phyloP scores from a whole-genome alignment of 2,329 filamentous ascomycete genomes.

The Aspergillus nomiae region DNA sequence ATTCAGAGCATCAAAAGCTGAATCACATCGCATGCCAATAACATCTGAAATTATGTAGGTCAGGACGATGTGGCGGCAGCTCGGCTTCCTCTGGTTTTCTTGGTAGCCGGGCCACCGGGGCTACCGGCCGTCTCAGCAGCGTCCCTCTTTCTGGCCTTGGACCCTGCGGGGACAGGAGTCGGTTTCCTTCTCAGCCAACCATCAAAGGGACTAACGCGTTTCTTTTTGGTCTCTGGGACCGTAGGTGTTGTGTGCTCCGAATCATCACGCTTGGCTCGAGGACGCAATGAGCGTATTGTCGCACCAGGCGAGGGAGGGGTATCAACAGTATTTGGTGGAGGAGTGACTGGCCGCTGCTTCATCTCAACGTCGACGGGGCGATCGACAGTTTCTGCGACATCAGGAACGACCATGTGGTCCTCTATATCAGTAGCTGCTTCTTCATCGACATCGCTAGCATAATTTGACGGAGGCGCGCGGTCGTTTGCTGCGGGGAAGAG shows the following conservation, averaged over 20 bases:
- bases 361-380: constrained; percentile 18
- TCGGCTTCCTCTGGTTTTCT: constrained; percentile 32
- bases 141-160: constrained; percentile 39
- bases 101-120: constrained; percentile 29
- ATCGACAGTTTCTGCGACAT: constrained; percentile 19
- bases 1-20: background rate
- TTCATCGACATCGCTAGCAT: constrained; percentile 46
- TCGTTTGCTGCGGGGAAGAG: constrained; percentile 57
- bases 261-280: constrained; percentile 30
- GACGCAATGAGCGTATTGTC: constrained; percentile 36
- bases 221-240: constrained; percentile 28
- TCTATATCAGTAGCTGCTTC: constrained; percentile 61
- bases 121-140: constrained; percentile 31
- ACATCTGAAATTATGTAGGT: background rate
- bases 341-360: constrained; percentile 25
- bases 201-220: constrained; percentile 43
- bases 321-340: constrained; percentile 21
- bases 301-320: constrained; percentile 36
- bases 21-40: background rate
- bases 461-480: constrained; percentile 39
- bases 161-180: constrained; percentile 25
- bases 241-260: constrained; percentile 27
- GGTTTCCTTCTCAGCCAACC: constrained; percentile 44
- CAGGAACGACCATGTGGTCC: constrained; percentile 28
- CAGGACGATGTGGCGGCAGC: constrained; percentile 16